Evolutionary conservation across 2,329 filamentous ascomycete genomes (phyloP), one percentile per base, ranked within the genome.

Genomic region (Fusarium pseudocircinatum): DNA sequence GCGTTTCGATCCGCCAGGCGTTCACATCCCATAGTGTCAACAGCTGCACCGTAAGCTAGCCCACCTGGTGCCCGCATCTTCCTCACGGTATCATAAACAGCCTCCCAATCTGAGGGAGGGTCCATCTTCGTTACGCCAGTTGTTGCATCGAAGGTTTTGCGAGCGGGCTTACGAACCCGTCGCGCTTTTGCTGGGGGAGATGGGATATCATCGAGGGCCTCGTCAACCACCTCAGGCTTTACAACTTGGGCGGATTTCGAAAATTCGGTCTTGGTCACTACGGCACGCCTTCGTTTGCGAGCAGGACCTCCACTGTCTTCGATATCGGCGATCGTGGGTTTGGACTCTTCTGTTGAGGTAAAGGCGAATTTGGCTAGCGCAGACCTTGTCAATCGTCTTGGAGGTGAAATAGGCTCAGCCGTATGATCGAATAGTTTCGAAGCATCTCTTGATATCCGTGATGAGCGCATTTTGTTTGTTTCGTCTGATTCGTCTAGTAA

Each of bases 1-100:
- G 87, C 86, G 4, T 77, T 81, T 22, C 83, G 80, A 53, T 87
- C 84, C 6, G 93, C 93, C 15, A 96, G 86, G 13, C 89, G 89
- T 82, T 95, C 95, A 82, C 96, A 99, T 16, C 96, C 96, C 95
- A 98, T 98, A 1, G 96, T 98, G 81, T 99, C 96, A 16, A 99
- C 96, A 1, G 96, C 93, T 2, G 96, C 96, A 88, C 93, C 82
- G 85, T 88, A 80, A 80, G 93, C 83, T 83, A 83, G 78, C 12
- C 87, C 87, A 7, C 86, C 87, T 0, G 83, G 80, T 9, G 82
- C 81, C 5, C 90, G 92, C 95, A 98, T 98, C 78, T 89, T 88
- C 78, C 92, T 92, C 49, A 97, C 93, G 2, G 90, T 84, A 39
- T 87, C 83, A 83, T 98, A 99, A 64, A 97, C 90, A 63, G 91